Percentiles rank a stretch among this genome's conserved stretches.
Conservation (phyloP, 2,329 filamentous ascomycete genomes). For the Fusarium liriodendri region DNA sequence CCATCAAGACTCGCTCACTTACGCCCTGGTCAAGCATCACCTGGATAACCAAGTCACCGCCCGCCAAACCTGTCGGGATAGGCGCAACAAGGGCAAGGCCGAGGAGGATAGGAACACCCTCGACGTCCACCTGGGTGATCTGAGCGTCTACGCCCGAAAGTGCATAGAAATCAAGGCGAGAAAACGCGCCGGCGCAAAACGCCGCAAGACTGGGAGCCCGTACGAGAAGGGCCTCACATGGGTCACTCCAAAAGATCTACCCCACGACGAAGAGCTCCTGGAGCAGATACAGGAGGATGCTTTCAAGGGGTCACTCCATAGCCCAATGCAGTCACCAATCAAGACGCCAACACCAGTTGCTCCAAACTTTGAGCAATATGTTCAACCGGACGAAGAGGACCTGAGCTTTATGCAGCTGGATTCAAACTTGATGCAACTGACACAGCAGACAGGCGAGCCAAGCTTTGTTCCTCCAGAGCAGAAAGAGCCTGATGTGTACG, state of each 20-base stretch:
- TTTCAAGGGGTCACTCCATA: neutral
- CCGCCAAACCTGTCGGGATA: slow-evolving; percentile 35
- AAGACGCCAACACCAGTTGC: neutral
- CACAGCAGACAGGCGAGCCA: neutral
- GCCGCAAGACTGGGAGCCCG: neutral
- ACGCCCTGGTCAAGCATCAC: slow-evolving; percentile 42
- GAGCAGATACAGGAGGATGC: neutral
- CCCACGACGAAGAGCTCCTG: neutral
- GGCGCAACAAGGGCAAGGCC: slow-evolving; percentile 32
- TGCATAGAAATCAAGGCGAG: neutral
- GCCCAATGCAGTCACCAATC: neutral
- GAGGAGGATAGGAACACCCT: slow-evolving; percentile 36
- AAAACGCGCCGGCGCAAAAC: neutral
- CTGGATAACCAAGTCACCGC: slow-evolving; percentile 37
- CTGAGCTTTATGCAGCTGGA: neutral
- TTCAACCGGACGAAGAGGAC: neutral
- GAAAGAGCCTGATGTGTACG: neutral
- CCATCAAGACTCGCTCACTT: slow-evolving; percentile 47
- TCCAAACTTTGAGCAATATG: neutral
- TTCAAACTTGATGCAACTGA: neutral
- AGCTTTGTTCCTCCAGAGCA: neutral
- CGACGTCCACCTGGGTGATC: slow-evolving; percentile 44
- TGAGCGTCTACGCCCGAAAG: slow-evolving; percentile 12
- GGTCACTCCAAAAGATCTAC: neutral
- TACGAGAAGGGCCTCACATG: neutral